These are phyloP conservation scores for Thelephora aurantiotincta DNA, from an alignment of 768 basidiomycete species.

Conservation along the genomic window DNA sequence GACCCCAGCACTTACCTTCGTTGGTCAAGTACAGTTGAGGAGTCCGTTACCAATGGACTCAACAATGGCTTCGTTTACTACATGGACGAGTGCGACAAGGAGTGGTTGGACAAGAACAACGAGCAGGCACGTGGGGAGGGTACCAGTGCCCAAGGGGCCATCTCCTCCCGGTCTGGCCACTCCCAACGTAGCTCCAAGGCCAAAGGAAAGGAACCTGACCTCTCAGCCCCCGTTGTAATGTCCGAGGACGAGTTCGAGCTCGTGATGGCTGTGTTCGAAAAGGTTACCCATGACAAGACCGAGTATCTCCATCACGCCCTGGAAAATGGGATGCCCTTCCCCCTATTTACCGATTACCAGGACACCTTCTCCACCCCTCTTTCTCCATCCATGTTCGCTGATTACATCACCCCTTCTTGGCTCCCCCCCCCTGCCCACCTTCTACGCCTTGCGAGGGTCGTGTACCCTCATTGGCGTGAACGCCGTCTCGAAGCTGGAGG, in stretches of 20 bases:
- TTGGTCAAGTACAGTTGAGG: slow-evolving; percentile 80
- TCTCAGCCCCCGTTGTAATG: slow-evolving; percentile 46
- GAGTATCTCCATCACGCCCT: slow-evolving; percentile 77
- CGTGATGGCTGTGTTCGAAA: slow-evolving; percentile 91
- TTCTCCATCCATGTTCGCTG: slow-evolving; percentile 49
- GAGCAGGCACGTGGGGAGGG: slow-evolving; percentile 77
- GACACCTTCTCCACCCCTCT: slow-evolving; percentile 50
- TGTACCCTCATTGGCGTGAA: slow-evolving; percentile 88
- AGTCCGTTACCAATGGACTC: slow-evolving; percentile 44
- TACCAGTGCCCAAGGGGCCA: slow-evolving; percentile 60
- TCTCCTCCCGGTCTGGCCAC: slow-evolving; percentile 41
- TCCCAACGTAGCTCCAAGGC: slow-evolving; percentile 52
- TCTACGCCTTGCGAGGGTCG: slow-evolving; percentile 49
- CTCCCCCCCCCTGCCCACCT: slow-evolving; percentile 50
- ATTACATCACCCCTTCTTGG: slow-evolving; percentile 52
- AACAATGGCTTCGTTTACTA: slow-evolving; percentile 74
- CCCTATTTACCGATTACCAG: slow-evolving; percentile 61
- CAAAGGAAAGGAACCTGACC: slow-evolving; percentile 76
- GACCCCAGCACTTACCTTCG: slow-evolving; percentile 70
- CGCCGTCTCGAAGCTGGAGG: slow-evolving; percentile 71
- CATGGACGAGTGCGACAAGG: slow-evolving; percentile 92
- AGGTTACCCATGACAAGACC: slow-evolving; percentile 76
- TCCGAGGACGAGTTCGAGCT: slow-evolving; percentile 90
- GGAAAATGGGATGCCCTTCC: slow-evolving; percentile 55
- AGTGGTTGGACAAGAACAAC: slow-evolving; percentile 90